Evolutionary conservation across 1,284 basidiomycete genomes (phyloP), one percentile per base, ranked within the genome.

Genomic region (Pseudozyma sp.): DNA sequence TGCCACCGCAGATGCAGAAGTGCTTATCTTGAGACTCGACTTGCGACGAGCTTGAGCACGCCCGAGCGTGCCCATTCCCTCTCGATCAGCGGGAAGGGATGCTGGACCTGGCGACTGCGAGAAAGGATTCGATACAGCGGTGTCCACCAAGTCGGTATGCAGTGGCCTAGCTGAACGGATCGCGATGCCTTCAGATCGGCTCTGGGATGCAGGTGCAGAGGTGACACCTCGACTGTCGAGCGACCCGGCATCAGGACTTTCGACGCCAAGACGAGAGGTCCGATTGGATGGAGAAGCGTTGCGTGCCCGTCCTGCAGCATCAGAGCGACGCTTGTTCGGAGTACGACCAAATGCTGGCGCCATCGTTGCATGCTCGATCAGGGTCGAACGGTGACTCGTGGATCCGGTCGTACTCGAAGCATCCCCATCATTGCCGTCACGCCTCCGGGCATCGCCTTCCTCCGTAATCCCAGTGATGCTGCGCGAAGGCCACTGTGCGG

Each of bases 91-190:
- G 5, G 73, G 69, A 48, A 76, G 36, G 40, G 70, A 63, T 21
- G 70, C 58, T 6, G 73, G 69, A n/a, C 65, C 74, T 3, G 74
- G 74, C 14, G 70, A 74, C 42, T 77, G 74, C 47, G 74, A 77
- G 44, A 77, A 77, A 18, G 74, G 74, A 16, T 77, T 77, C 44
- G 66, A 58, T 12, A 72, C 60, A 0, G 70, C 60, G 4, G 69
- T 72, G 40, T 70, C 60, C 8, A 56, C 53, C 52, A 69, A 21
- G 36, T 70, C 63, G 14, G 66, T 51, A 6, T 66, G 65, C 52
- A 60, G 12, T 36, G 61, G 48, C n/a, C 59, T 39, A 16, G 54
- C 34, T 12, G 43, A 19, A 5, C 67, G 67, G 35, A 74, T 73
- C 5, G 74, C 61, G 7, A 73, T 67, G 1, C 66, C 66, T 36